Evolutionary conservation across 1,284 basidiomycete species (phyloP), one percentile per base, ranked within the genome.

Genomic region (Moniliella sp.): DNA sequence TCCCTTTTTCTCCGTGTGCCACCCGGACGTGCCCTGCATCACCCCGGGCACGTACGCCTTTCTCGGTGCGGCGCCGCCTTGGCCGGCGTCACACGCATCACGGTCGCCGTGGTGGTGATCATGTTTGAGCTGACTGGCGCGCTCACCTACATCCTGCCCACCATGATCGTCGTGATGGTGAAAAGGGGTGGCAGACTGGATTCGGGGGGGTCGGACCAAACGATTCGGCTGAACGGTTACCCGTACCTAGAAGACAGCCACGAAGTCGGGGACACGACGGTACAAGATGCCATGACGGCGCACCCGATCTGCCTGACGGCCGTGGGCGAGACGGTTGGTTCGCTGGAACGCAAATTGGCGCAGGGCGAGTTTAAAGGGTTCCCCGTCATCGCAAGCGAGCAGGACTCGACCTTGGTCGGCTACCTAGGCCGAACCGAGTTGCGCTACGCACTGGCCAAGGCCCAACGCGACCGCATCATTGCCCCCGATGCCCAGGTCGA

Each of bases 81-180:
- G 12, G 39, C 40, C 19, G 91, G 91, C 15, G 75, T 99, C 33
- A 97, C 93, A 68, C 71, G 86, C 41, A 81, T 94, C 41, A 97
- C 91, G 0, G 82, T 97, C 14, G 83, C 86, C 0, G 84, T 99
- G 2, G 91, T 94, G 1, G 91, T 97, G 33, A 93, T 99, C 63
- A 97, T 97, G 86, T 94, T 94, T 61, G 91, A 99, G 58, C 69
- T 99, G n/a, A 99, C 91, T 1, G 91, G 91, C 5, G 88, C 91
- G 1, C 63, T 97, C 48, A 94, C 84, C 8, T 97, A 99, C 61
- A 91, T 97, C 46, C 65, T 99, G 16, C 91, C 91, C 0, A 91
- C 84, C 3, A 99, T 99, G 91, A 83, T 99, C 49, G 84, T 93
- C 0, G 68, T 94, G 15, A 66, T 94, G 21, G 84, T 91, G 19